phyloP scores from a whole-genome alignment of 495 filamentous ascomycete genomes.

The Penicillium bovifimosum region DNA sequence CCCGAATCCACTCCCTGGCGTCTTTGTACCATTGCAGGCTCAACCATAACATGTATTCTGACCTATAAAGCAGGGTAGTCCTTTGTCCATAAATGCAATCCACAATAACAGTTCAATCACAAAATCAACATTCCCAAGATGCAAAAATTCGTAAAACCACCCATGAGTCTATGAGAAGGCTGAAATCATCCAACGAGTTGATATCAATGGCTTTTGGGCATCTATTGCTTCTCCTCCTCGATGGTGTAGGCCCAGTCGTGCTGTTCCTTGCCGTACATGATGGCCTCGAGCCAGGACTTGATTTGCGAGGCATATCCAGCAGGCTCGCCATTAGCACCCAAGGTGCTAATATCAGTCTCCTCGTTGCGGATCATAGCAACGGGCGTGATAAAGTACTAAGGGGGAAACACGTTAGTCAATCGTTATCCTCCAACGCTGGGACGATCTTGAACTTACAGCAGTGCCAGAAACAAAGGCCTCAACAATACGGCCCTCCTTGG shows the following conservation, averaged over 20 bases:
- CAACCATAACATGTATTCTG: too few species aligned
- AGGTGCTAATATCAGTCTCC: constrained; percentile 60
- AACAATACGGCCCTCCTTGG: constrained; percentile 67
- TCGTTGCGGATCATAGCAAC: constrained; percentile 69
- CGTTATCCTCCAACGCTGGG: neutral
- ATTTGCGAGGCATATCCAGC: constrained; percentile 64
- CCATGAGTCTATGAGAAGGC: neutral
- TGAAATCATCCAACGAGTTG: neutral
- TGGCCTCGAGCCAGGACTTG: constrained; percentile 73
- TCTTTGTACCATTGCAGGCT: neutral
- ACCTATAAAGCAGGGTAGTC: neutral
- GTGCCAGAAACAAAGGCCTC: constrained; percentile 87
- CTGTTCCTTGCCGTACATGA: constrained; percentile 79
- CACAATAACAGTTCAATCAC: constrained; percentile 2
- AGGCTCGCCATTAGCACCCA: constrained; percentile 52
- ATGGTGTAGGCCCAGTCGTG: constrained; percentile 79
- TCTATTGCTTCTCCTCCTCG: constrained; percentile 48
- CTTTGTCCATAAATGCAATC: constrained; percentile 2
- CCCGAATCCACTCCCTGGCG: neutral
- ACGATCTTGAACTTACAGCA: constrained; percentile 52
- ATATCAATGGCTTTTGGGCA: neutral
- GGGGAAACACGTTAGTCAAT: constrained; percentile 5
- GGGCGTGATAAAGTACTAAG: constrained; percentile 72
- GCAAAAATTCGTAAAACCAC: neutral
- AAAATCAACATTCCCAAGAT: neutral